phyloP scores from a whole-genome alignment of 2,329 filamentous ascomycete species.

The Penicillium italicum region DNA sequence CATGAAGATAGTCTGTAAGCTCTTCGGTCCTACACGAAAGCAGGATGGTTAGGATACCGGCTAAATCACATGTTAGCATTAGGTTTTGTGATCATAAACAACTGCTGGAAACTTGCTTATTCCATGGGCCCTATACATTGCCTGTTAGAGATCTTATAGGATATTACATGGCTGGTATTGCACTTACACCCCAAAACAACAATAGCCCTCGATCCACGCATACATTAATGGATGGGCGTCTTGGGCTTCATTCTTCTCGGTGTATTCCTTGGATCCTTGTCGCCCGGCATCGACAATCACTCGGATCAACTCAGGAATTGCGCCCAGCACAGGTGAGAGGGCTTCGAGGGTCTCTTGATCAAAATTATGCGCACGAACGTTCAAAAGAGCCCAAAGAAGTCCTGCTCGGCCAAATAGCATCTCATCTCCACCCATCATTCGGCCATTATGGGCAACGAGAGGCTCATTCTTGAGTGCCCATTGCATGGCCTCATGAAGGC shows the following conservation, averaged over 20 bases:
- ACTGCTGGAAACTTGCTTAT: constrained; percentile 21
- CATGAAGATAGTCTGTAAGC: constrained; percentile 28
- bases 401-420: constrained; percentile 40
- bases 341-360: constrained; percentile 18
- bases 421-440: constrained; percentile 37
- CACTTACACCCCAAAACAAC: constrained; percentile 40
- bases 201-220: constrained; percentile 37
- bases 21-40: constrained; percentile 36
- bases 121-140: constrained; percentile 27
- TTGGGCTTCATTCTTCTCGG: constrained; percentile 28
- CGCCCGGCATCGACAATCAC: constrained; percentile 35
- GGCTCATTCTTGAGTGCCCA: constrained; percentile 30
- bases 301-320: constrained; percentile 32
- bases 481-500: constrained; percentile 29
- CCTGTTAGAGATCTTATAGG: constrained; percentile 1
- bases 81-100: neutral
- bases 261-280: constrained; percentile 31
- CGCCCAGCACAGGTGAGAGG: constrained; percentile 26
- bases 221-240: constrained; percentile 42
- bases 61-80: constrained; percentile 14
- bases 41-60: constrained; percentile 38
- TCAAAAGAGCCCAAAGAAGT: constrained; percentile 36
- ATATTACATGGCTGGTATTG: neutral
- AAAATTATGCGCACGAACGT: constrained; percentile 29
- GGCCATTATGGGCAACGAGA: constrained; percentile 24